Percentiles rank a stretch among this genome's conserved stretches.
Evolutionary conservation across 164 flowering plant species (phyloP).

Genomic region (Dillenia suffruticosa): DNA sequence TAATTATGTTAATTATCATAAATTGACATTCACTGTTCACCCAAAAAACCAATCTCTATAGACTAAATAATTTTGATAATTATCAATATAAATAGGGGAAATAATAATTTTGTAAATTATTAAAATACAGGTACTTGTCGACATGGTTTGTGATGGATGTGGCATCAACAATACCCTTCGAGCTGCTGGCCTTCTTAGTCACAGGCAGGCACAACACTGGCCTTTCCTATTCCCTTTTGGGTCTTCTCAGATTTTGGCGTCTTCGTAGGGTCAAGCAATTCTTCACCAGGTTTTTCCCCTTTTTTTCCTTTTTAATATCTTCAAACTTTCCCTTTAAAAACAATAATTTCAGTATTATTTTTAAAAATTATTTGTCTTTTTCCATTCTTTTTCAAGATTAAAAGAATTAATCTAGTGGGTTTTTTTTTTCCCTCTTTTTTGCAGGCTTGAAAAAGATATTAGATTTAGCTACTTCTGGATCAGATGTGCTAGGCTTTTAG

Average conservation of each 20-base stretch:
- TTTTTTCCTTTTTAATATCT: neutral
- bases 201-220: constrained; percentile 45
- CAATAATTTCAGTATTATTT: no score
- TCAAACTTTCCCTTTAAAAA: neutral
- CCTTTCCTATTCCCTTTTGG: constrained; percentile 51
- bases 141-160: constrained; percentile 92
- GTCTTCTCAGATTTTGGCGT: constrained; percentile 83
- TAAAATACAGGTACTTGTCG: constrained; percentile 56
- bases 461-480: constrained; percentile 84
- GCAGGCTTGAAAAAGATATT: constrained; percentile 94
- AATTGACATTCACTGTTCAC: no score
- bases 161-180: constrained; percentile 88
- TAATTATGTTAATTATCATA: no score
- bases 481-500: constrained; percentile 70
- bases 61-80: no score
- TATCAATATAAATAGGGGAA: no score
- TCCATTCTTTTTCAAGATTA: no score
- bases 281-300: constrained; percentile 64
- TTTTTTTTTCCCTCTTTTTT: neutral
- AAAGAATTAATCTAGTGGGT: neutral
- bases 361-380: no score
- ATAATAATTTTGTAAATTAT: no score
- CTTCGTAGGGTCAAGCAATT: constrained; percentile 67
- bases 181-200: constrained; percentile 45
- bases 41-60: no score